A percentile compares a stretch with the other conserved stretches of the same genome.
Conservation (phyloP, 768 basidiomycete genomes). For the Trametes punicea region DNA sequence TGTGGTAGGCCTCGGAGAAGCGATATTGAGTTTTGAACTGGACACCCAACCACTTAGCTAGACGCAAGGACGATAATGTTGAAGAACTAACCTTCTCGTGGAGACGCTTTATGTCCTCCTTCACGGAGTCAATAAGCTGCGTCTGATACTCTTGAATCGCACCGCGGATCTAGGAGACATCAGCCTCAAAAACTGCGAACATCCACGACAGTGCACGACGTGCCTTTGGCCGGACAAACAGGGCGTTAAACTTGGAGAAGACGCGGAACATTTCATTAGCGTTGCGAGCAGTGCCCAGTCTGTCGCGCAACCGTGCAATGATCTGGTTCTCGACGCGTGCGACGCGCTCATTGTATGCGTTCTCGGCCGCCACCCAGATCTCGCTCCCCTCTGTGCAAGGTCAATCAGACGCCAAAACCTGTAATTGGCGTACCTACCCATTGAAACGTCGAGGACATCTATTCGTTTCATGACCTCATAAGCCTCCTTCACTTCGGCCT, state of each 20-base stretch:
- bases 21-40: constrained; percentile 97
- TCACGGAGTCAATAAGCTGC: constrained; percentile 96
- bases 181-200: too few species aligned
- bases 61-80: too few species aligned
- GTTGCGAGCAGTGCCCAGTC: constrained; percentile 91
- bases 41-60: too few species aligned
- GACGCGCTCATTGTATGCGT: constrained; percentile 96
- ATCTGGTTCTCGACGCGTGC: constrained; percentile 98
- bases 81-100: constrained; percentile 72
- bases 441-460: constrained; percentile 91
- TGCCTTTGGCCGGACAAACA: constrained; percentile 95
- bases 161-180: constrained; percentile 70
- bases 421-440: constrained; percentile 49
- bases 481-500: constrained; percentile 92
- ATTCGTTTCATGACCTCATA: constrained; percentile 98
- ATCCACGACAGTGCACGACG: not conserved
- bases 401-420: not conserved
- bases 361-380: constrained; percentile 97
- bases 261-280: constrained; percentile 99
- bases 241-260: constrained; percentile 96
- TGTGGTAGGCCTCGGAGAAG: constrained; percentile 92
- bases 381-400: constrained; percentile 79
- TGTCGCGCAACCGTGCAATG: constrained; percentile 87
- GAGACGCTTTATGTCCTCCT: constrained; percentile 93
- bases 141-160: constrained; percentile 99